Base-by-base conservation (phyloP, 2,329 filamentous ascomycete genomes). In the Pseudocercospora cruenta region DNA sequence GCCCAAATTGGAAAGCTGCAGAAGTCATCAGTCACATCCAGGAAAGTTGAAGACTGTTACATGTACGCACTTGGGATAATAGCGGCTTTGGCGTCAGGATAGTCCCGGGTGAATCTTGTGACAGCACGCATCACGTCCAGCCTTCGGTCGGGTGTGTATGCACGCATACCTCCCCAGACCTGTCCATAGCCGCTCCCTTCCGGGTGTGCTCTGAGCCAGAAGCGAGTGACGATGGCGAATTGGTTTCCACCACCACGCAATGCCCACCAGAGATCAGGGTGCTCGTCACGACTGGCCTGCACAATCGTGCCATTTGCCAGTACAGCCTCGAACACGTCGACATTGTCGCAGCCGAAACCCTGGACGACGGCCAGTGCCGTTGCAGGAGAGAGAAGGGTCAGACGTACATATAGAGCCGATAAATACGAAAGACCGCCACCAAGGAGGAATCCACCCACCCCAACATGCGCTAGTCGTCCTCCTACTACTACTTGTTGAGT, bases 241-340 rank as follows among this genome's bases (percentile, higher is more conserved):
- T 86, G 86, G 75, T 83, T 86, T n/a, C 83, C 85, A 19, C 69
- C 70, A 9, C 85, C 86, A 64, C 83, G 83, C 4, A 88, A 80
- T 0, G 82, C 83, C 66, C 78, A 78, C 74, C 79, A 87, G 14
- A 88, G 77, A 60, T 87, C 85, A 0, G 80, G 68, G 65, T 87
- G 74, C 3, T 75, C 73, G 1, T 71, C 72, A 7, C 72, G 70
- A n/a, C 80, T 83, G 3, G 81, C 85, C 9, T 80, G 81, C 58
- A 84, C 76, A 53, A 86, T 79, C 7, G 77, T 75, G 12, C 84
- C 82, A 67, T 83, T 80, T 21, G 83, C 81, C 1, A 87, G 78
- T 3, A 88, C 85, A 47, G 87, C 78, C 88, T 71, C 63, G 45
- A 60, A 69, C 28, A 65, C 63, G 47, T 65, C 69, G 39, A 70